Conservation (phyloP, 768 basidiomycete species). For the Astraeus odoratus region DNA sequence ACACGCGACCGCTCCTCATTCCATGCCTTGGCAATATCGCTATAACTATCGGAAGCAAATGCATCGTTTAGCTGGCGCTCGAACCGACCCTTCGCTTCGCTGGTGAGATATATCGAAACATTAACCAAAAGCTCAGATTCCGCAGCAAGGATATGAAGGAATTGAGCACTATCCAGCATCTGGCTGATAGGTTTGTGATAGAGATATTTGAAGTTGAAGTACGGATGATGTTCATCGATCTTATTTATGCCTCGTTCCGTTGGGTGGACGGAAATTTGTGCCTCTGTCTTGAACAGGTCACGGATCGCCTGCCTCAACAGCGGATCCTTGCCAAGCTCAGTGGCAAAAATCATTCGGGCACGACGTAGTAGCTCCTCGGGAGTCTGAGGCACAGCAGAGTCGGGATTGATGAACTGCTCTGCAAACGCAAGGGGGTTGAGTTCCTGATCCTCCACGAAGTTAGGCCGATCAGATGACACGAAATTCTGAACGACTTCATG, state of each 20-base stretch:
- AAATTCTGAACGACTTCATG: constrained; percentile 86
- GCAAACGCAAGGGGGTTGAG: constrained; percentile 74
- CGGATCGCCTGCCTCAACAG: constrained; percentile 75
- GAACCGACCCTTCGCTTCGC: constrained; percentile 56
- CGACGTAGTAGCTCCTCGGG: constrained; percentile 65
- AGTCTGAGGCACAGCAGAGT: constrained; percentile 47
- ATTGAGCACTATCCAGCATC: constrained; percentile 70
- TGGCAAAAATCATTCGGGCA: constrained; percentile 78
- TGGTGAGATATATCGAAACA: constrained; percentile 60
- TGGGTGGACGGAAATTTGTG: constrained; percentile 70
- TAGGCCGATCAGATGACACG: constrained; percentile 46
- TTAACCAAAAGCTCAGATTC: constrained; percentile 86
- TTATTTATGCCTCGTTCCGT: constrained; percentile 81
- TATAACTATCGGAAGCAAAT: constrained; percentile 78
- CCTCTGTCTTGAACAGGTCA: constrained; percentile 65
- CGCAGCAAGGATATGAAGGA: constrained; percentile 84
- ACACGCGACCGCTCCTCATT: constrained; percentile 78
- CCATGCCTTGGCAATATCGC: constrained; percentile 84
- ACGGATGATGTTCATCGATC: constrained; percentile 67
- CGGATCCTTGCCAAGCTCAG: constrained; percentile 92
- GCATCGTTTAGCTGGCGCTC: constrained; percentile 73
- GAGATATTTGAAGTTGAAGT: constrained; percentile 91
- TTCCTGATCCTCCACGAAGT: constrained; percentile 78
- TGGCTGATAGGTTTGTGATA: constrained; percentile 64
- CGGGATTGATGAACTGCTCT: constrained; percentile 76